These are phyloP conservation scores for Golubevia pallescens DNA, from an alignment of 1,284 basidiomycete genomes.

Conservation along the genomic window DNA sequence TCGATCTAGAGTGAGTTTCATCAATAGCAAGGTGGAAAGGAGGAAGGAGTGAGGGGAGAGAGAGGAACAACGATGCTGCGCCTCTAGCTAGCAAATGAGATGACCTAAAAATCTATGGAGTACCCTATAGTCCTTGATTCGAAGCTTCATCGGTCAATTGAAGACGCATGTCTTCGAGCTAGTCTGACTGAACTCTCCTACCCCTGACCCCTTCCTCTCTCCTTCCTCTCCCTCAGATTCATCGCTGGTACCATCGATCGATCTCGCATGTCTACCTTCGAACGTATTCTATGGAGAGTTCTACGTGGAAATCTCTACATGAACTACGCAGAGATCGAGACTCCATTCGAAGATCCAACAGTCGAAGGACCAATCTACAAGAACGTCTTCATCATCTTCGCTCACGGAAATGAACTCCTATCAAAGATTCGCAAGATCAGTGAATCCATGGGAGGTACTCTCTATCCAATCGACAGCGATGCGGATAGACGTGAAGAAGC, in stretches of 20 bases:
- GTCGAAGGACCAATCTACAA: conserved; percentile 71
- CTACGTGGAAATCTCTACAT: conserved; percentile 98
- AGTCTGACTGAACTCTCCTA: not conserved
- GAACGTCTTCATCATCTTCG: conserved; percentile 99
- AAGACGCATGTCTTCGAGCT: too few relatives aligned
- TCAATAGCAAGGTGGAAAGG: not conserved
- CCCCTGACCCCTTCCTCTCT: not conserved
- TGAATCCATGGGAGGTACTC: conserved; percentile 87
- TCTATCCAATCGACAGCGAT: conserved; percentile 95
- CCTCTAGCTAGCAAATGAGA: too few relatives aligned
- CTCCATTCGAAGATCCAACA: conserved; percentile 86
- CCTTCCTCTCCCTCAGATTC: conserved; percentile 68
- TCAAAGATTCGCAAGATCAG: conserved; percentile 97
- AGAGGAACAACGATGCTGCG: too few relatives aligned
- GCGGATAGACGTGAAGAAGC: conserved; percentile 88
- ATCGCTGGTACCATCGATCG: conserved; percentile 97
- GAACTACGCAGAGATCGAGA: conserved; percentile 93
- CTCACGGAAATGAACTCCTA: conserved; percentile 89
- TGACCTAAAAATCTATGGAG: too few relatives aligned
- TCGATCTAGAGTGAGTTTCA: conserved; percentile 72
- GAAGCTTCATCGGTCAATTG: too few relatives aligned
- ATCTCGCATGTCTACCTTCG: conserved; percentile 86
- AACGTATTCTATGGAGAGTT: conserved; percentile 97
- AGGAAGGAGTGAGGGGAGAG: too few relatives aligned
- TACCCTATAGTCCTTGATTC: too few relatives aligned